Evolutionary conservation across 2,329 filamentous ascomycete species (phyloP), one percentile per base, ranked within the genome.

Genomic region (Colletotrichum karsti): DNA sequence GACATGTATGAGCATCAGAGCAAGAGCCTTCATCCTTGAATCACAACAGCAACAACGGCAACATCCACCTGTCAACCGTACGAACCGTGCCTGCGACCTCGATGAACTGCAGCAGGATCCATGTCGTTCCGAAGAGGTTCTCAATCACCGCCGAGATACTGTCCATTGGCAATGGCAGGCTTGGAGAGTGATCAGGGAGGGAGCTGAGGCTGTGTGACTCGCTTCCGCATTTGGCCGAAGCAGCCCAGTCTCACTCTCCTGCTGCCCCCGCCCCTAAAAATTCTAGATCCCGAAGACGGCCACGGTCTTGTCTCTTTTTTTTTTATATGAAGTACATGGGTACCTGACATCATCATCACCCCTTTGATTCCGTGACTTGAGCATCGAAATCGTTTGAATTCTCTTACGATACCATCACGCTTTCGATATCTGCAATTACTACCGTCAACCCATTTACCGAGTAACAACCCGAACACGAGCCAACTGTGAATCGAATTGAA

Each of bases 141-240:
- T 37, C 42, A 37, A 12, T n/a, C 7, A 3, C 30, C 22, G 50
- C n/a, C 28, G 24, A 53, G 48, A 28, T 5, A 44, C 30, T 13
- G 18, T 22, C 18, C 41, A 24, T 20, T 18, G 26, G n/a, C 15
- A 18, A 12, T 10, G 26, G 22, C 33, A 5, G 35, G 35, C 39
- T n/a, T 13, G n/a, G 28, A 50, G 20, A 53, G 50, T 22, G 56
- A 28, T 30, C 20, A 22, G 5, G 35, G 53, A 10, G 22, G 50
- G 8, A 20, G 35, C 22, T 55, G 56, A 26, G 63, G 41, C 54
- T 63, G 63, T 62, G 62, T 22, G 51, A 55, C 48, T 62, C 42
- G 57, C 57, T 69, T 67, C 66, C 66, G 66, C 66, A 61, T 69
- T 69, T 69, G 66, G 66, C 66, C 66, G 66, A 69, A 37, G 33